These are phyloP conservation scores for Lachnellula hyalina DNA, from an alignment of 2,329 filamentous ascomycete species.

Conservation along the genomic window DNA sequence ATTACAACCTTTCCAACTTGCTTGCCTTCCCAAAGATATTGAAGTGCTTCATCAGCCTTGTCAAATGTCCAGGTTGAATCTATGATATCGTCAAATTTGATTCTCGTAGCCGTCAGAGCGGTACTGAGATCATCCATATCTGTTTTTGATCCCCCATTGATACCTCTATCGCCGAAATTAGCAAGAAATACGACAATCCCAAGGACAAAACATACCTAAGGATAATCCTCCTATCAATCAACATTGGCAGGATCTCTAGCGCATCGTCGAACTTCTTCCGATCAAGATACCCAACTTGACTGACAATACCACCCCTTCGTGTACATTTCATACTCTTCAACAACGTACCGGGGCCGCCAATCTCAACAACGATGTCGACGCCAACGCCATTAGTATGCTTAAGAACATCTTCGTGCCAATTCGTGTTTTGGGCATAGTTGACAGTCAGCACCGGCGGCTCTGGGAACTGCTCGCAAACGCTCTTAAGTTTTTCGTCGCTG, in stretches of 20 bases:
- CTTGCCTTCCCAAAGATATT: neutral
- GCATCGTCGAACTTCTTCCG: neutral
- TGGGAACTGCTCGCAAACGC: constrained; percentile 39
- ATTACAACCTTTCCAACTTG: neutral
- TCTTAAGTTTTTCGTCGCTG: constrained; percentile 45
- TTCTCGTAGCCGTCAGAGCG: neutral
- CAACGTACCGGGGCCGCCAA: constrained; percentile 37
- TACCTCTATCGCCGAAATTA: neutral
- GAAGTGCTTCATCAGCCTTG: neutral
- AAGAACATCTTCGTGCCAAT: constrained; percentile 45
- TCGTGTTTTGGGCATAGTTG: constrained; percentile 47
- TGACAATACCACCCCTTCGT: neutral
- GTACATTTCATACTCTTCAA: constrained; percentile 1
- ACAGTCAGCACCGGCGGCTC: constrained; percentile 39
- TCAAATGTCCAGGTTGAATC: neutral
- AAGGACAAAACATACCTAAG: neutral
- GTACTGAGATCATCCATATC: neutral
- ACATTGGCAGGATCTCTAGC: neutral
- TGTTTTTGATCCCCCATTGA: neutral
- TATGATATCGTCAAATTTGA: neutral
- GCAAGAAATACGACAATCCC: neutral
- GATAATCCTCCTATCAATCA: neutral
- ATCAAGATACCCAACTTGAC: neutral
- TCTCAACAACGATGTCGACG: constrained; percentile 49
- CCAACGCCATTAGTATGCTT: constrained; percentile 39